Conservation (phyloP, 805 yeast genomes). For the Spathaspora gorwiae region DNA sequence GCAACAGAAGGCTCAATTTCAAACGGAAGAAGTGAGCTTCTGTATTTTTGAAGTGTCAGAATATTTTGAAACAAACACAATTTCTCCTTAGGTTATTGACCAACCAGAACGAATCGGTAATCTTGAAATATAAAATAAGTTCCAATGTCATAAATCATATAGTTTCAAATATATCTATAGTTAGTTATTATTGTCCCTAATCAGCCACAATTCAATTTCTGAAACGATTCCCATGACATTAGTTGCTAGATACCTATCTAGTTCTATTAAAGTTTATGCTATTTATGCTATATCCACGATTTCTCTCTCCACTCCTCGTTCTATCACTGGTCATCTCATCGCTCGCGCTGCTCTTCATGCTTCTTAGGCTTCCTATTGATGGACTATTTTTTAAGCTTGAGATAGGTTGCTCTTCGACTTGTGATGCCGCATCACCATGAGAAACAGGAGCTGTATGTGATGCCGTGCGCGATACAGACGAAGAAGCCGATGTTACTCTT, state of each 20-base stretch:
- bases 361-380: conserved; percentile 3
- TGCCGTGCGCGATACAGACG: neutral
- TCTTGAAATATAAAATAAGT: no score
- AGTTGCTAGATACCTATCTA: conserved; percentile 6
- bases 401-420: neutral
- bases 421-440: neutral
- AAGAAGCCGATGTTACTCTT: neutral
- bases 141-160: no score
- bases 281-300: conserved; percentile 6
- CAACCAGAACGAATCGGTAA: no score
- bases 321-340: conserved; percentile 9
- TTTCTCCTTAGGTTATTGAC: no score
- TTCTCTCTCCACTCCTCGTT: conserved; percentile 5
- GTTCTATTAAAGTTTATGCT: conserved; percentile 22
- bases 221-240: no score
- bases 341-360: neutral
- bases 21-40: no score
- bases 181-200: no score
- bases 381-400: neutral
- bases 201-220: no score
- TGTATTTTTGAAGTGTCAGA: no score
- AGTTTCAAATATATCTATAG: no score
- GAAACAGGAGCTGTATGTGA: neutral
- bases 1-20: no score
- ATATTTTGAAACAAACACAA: no score